A percentile compares a stretch with the other conserved stretches of the same genome.
phyloP scores from a whole-genome alignment of 768 basidiomycete genomes.

The Boletus speciosus region DNA sequence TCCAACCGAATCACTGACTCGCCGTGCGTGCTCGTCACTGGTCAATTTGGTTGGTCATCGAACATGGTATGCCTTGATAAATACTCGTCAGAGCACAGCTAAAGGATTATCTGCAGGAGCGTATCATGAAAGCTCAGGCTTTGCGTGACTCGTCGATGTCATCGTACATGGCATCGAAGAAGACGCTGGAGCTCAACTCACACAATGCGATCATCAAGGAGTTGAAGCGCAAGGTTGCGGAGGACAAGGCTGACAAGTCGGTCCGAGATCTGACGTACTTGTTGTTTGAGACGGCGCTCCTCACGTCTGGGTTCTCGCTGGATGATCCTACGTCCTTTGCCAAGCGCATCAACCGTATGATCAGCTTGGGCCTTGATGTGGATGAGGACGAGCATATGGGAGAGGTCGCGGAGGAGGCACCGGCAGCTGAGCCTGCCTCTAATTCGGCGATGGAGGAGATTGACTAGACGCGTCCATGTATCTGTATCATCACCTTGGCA shows the following conservation, averaged over 20 bases:
- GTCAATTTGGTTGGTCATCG: constrained; percentile 99
- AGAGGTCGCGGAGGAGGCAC: constrained; percentile 40
- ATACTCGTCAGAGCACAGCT: not conserved
- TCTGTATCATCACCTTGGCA: constrained; percentile 27
- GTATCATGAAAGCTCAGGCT: constrained; percentile 99
- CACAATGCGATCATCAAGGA: constrained; percentile 92
- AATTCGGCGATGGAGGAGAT: constrained; percentile 97
- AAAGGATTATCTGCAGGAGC: constrained; percentile 49
- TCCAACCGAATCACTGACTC: constrained; percentile 98
- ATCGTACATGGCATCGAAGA: constrained; percentile 98
- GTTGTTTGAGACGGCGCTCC: constrained; percentile 93
- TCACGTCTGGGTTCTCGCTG: constrained; percentile 93
- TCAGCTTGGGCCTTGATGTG: constrained; percentile 84
- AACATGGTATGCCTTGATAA: constrained; percentile 72
- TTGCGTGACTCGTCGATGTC: constrained; percentile 96
- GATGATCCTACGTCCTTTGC: constrained; percentile 95
- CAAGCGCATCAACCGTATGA: constrained; percentile 97
- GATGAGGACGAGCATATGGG: constrained; percentile 59
- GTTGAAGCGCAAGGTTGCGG: constrained; percentile 90
- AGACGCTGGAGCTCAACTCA: constrained; percentile 96
- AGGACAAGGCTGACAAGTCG: constrained; percentile 98
- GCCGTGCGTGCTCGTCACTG: constrained; percentile 95
- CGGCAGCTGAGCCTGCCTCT: constrained; percentile 58
- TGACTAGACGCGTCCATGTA: constrained; percentile 47
- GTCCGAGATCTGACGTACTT: constrained; percentile 95